A percentile compares a stretch with the other conserved stretches of the same genome.
phyloP scores from a whole-genome alignment of 495 filamentous ascomycete species.

The Ramalina peruviana region DNA sequence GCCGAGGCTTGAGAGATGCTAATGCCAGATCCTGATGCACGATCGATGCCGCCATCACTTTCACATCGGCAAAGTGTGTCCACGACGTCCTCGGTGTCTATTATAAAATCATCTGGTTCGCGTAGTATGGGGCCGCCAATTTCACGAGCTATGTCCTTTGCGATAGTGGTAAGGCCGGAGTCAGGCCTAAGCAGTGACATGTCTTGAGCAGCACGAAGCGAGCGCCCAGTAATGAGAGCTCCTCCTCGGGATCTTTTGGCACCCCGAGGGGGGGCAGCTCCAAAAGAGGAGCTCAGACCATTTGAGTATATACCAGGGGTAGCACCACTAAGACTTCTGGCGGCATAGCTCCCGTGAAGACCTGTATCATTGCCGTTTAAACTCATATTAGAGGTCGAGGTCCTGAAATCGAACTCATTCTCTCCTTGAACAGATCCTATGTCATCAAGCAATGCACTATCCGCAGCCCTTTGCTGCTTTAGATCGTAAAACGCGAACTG shows the following conservation, averaged over 20 bases:
- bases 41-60: slow-evolving; percentile 25
- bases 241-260: slow-evolving; percentile 25
- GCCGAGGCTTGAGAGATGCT: slow-evolving; percentile 29
- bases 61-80: slow-evolving; percentile 18
- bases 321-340: no score
- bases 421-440: slow-evolving; percentile 13
- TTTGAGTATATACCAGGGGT: no score
- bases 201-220: slow-evolving; percentile 26
- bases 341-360: no score
- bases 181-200: slow-evolving; percentile 17
- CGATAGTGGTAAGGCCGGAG: slow-evolving; percentile 33
- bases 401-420: slow-evolving; percentile 25
- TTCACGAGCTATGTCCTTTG: slow-evolving; percentile 35
- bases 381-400: slow-evolving; percentile 10
- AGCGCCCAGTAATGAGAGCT: slow-evolving; percentile 27
- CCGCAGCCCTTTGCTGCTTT: no score
- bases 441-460: no score
- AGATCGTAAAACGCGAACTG: slow-evolving; percentile 6
- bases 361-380: no score
- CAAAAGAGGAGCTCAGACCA: slow-evolving; percentile 14
- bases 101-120: slow-evolving; percentile 39
- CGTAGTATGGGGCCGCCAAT: slow-evolving; percentile 28
- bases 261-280: slow-evolving; percentile 30
- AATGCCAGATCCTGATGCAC: slow-evolving; percentile 26
- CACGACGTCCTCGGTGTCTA: slow-evolving; percentile 38